Conservation (phyloP, 2,329 filamentous ascomycete species). For the Venturia aucupariae region DNA sequence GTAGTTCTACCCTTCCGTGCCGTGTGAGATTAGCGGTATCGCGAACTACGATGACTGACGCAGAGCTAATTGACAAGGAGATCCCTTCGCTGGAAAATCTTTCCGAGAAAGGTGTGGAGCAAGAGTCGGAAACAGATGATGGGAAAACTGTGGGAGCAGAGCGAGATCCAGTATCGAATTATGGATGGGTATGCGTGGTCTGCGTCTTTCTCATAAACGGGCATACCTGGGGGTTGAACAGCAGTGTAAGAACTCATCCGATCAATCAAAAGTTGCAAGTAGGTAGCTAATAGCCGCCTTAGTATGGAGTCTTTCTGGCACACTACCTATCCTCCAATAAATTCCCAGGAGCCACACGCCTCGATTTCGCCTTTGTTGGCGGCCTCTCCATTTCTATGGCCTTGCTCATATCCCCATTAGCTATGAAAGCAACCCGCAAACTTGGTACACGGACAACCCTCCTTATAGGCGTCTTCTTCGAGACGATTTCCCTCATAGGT, state of each 20-base stretch:
- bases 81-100: neutral
- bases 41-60: neutral
- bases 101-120: neutral
- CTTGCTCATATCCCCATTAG: conserved; percentile 58
- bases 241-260: neutral
- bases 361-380: conserved; percentile 72
- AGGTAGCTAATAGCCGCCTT: conserved; percentile 22
- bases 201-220: conserved; percentile 48
- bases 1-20: neutral
- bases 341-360: conserved; percentile 53
- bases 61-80: neutral
- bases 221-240: conserved; percentile 69
- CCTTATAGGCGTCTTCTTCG: conserved; percentile 45
- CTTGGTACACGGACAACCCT: conserved; percentile 58
- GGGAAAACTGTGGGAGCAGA: neutral
- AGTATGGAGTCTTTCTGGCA: conserved; percentile 62
- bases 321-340: conserved; percentile 59
- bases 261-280: neutral
- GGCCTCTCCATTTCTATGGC: conserved; percentile 58
- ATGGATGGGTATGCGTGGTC: conserved; percentile 27
- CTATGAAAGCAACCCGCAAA: conserved; percentile 50
- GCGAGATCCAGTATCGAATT: conserved; percentile 15
- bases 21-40: neutral
- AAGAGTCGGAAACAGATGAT: conserved; percentile 1
- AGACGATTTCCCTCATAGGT: conserved; percentile 13